Percentiles rank a stretch among this genome's conserved stretches.
These are phyloP conservation scores for Daldinia caldariorum DNA, from an alignment of 495 filamentous ascomycete genomes.

Conservation along the genomic window DNA sequence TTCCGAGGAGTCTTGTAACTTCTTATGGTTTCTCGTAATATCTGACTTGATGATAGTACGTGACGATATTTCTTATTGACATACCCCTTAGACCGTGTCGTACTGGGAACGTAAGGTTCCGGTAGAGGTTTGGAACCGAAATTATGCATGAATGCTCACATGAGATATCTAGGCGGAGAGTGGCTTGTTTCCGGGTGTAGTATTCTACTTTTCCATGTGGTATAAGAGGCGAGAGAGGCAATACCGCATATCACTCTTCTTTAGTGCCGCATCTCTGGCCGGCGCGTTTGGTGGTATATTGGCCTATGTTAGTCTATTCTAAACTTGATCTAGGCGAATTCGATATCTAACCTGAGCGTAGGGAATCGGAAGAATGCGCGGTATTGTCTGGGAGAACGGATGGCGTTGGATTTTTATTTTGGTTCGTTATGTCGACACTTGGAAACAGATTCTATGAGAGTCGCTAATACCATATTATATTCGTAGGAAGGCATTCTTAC, in stretches of 20 bases:
- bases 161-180: conserved; percentile 53
- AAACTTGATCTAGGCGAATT: too few relatives aligned
- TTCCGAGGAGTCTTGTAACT: conserved; percentile 9
- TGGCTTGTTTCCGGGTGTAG: conserved; percentile 77
- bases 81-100: not conserved
- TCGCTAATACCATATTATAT: conserved; percentile 23
- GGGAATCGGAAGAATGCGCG: conserved; percentile 69
- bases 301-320: conserved; percentile 60
- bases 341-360: conserved; percentile 45
- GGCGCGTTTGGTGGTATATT: conserved; percentile 84
- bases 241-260: conserved; percentile 79
- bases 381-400: conserved; percentile 70
- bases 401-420: conserved; percentile 90
- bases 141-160: conserved; percentile 57
- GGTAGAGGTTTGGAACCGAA: not conserved
- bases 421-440: conserved; percentile 52
- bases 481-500: conserved; percentile 78
- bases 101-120: not conserved
- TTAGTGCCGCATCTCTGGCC: conserved; percentile 75
- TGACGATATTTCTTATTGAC: not conserved
- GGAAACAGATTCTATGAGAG: not conserved
- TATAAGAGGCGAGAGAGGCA: conserved; percentile 77
- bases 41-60: conserved; percentile 41
- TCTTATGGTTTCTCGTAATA: conserved; percentile 52
- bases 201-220: conserved; percentile 88